Conservation (phyloP, 192 early-diverging fungal genomes). For the Chytriomyces hyalinus region DNA sequence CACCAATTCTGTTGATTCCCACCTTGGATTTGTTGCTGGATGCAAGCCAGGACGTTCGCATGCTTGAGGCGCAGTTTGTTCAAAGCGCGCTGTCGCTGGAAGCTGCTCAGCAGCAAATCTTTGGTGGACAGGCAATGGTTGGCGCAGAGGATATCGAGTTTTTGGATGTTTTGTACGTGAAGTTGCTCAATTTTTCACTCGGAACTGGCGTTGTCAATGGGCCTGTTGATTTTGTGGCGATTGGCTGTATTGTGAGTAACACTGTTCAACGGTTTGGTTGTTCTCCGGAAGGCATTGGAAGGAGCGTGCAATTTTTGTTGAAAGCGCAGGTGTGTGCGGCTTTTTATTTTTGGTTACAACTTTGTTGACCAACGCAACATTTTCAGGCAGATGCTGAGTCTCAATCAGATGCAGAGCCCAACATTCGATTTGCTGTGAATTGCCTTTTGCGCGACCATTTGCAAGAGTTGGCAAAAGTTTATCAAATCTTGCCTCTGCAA, state of each 20-base stretch:
- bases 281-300: slow-evolving; percentile 1
- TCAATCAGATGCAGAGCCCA: not conserved
- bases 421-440: not conserved
- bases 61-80: slow-evolving; percentile 1
- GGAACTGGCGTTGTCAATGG: not conserved
- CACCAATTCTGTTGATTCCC: slow-evolving; percentile 24
- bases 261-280: not conserved
- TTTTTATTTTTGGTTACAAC: not conserved
- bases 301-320: slow-evolving; percentile 21
- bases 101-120: not conserved
- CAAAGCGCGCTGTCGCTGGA: slow-evolving; percentile 7
- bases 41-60: slow-evolving; percentile 1
- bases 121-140: too few species aligned
- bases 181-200: slow-evolving; percentile 4
- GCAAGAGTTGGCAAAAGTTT: not conserved
- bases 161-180: not conserved
- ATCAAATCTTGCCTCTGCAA: not conserved
- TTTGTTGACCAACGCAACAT: not conserved
- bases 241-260: slow-evolving; percentile 12
- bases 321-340: not conserved
- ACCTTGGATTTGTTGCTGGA: slow-evolving; percentile 13
- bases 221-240: slow-evolving; percentile 31
- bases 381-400: not conserved
- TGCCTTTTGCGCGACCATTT: not conserved
- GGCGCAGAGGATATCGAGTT: slow-evolving; percentile 10